Evolutionary conservation across 2,329 filamentous ascomycete species (phyloP), one percentile per base, ranked within the genome.

Genomic region (Calonectria pauciramosa): DNA sequence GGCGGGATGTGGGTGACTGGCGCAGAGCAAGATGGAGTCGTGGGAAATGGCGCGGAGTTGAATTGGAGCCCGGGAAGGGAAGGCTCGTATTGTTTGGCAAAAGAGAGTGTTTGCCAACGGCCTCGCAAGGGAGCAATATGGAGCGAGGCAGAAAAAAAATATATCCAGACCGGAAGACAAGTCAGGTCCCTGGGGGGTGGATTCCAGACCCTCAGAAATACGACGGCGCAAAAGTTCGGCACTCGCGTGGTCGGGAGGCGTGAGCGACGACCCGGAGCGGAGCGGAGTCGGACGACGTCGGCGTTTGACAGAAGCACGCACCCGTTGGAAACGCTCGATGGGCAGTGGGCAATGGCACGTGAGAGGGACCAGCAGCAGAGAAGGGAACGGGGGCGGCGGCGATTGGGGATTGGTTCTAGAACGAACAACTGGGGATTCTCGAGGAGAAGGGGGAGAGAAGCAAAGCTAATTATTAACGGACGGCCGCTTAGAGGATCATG

Each of bases 261-360:
- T 56, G 69, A 71, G 74, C 79, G 78, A 80, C 79, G 78, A 77
- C 77, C 79, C 79, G 78, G 74, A 74, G 72, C 63, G 71, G 51
- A 47, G 52, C 54, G 67, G 67, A 69, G 54, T 49, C 67, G 38
- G 52, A 41, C 54, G 67, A 67, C 30, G 60, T 68, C 41, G 63
- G 60, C 41, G 60, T 54, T 59, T 67, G 54, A 51, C 30, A 26
- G 20, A 47, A 47, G 2, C 20, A 32, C 30, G 30, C 13, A n/a
- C 36, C n/a, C 44, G 18, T 26, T 63, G 20, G 34, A 38, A 38
- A 36, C 20, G 20, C 11, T 18, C 9, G 11, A n/a, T 20, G n/a
- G n/a, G 20, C 32, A n/a, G 14, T n/a, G 26, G 49, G 49, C 11
- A 9, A 30, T 36, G 20, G 52, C 52, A 59, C 52, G 52, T 59